Evolutionary conservation across 441 rosid genomes (phyloP).

Genomic region (Gossypium schwendimanii): DNA sequence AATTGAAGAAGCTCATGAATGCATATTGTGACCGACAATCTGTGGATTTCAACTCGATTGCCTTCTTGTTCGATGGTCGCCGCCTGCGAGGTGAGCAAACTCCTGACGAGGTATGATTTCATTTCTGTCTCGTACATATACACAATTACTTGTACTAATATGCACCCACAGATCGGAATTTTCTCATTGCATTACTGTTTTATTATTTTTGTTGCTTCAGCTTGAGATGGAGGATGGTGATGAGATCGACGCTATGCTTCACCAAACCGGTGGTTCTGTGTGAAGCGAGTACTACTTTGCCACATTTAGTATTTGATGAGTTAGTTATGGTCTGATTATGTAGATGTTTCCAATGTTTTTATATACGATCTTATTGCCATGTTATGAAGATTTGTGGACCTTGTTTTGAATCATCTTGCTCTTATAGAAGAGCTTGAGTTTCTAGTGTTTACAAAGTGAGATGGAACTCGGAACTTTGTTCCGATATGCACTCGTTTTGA

Average conservation of each 20-base stretch:
- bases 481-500: neutral
- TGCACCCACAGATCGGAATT: neutral
- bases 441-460: neutral
- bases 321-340: too few relatives aligned
- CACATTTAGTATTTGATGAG: too few relatives aligned
- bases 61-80: constrained; percentile 64
- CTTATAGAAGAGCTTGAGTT: neutral
- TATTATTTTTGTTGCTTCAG: constrained; percentile 19
- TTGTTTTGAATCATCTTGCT: neutral
- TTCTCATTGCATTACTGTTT: neutral
- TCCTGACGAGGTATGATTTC: constrained; percentile 46
- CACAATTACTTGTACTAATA: neutral
- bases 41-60: constrained; percentile 52
- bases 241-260: constrained; percentile 65
- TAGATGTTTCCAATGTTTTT: too few relatives aligned
- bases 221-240: constrained; percentile 74
- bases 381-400: neutral
- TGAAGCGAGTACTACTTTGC: neutral
- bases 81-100: constrained; percentile 23
- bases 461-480: neutral
- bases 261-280: constrained; percentile 46
- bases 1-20: constrained; percentile 56
- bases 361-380: neutral
- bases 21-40: constrained; percentile 66
- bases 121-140: neutral